phyloP scores from a whole-genome alignment of 495 filamentous ascomycete genomes.

The Diplogelasinospora grovesii region DNA sequence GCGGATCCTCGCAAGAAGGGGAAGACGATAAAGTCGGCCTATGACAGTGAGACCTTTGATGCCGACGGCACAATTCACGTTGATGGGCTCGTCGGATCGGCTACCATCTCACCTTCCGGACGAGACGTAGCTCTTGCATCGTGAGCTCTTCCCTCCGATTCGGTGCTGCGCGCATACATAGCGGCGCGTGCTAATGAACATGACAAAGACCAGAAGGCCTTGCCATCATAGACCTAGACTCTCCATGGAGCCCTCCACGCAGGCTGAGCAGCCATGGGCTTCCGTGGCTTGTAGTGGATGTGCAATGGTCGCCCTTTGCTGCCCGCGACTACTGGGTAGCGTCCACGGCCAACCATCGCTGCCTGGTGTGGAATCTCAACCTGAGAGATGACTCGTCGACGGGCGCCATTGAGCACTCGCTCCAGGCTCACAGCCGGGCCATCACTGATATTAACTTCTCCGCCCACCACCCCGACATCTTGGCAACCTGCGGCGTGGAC shows the following conservation, averaged over 20 bases:
- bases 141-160: constrained; percentile 12
- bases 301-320: constrained; percentile 95
- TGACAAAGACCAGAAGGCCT: constrained; percentile 64
- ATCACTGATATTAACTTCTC: constrained; percentile 98
- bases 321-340: constrained; percentile 87
- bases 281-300: constrained; percentile 95
- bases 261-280: constrained; percentile 75
- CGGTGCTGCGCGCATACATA: no score
- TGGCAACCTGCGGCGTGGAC: constrained; percentile 89
- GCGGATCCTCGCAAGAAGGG: constrained; percentile 39
- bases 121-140: constrained; percentile 90
- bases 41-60: constrained; percentile 81
- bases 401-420: constrained; percentile 73
- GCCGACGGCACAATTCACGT: constrained; percentile 78
- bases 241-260: constrained; percentile 79
- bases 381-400: constrained; percentile 64
- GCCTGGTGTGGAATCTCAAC: constrained; percentile 88
- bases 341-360: constrained; percentile 90
- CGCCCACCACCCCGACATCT: constrained; percentile 79
- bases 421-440: constrained; percentile 81
- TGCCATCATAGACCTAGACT: constrained; percentile 90
- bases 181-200: not conserved
- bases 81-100: constrained; percentile 54
- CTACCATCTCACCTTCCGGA: constrained; percentile 84
- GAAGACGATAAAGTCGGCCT: constrained; percentile 57